These are phyloP conservation scores for Fusarium chaquense DNA, from an alignment of 2,329 filamentous ascomycete genomes.

Conservation along the genomic window DNA sequence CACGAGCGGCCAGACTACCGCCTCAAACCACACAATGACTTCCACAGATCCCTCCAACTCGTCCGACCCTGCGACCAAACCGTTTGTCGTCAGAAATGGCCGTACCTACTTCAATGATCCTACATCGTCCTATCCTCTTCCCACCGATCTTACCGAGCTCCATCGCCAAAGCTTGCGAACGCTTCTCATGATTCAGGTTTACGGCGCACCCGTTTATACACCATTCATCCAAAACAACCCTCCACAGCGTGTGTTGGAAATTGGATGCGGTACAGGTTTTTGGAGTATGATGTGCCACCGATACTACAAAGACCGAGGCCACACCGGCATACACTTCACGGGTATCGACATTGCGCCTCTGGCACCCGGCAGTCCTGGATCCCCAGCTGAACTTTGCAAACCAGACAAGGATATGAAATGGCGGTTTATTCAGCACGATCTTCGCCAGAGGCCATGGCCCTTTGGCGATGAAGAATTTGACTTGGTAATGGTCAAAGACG, in stretches of 20 bases:
- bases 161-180: conserved; percentile 89
- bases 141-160: conserved; percentile 86
- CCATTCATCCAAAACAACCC: conserved; percentile 73
- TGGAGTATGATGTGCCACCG: conserved; percentile 92
- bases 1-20: conserved; percentile 58
- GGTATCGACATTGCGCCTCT: conserved; percentile 85
- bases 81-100: conserved; percentile 80
- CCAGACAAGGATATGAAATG: conserved; percentile 82
- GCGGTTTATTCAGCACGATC: conserved; percentile 89
- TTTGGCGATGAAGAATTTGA: conserved; percentile 86
- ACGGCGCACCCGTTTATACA: conserved; percentile 83
- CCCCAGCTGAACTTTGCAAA: conserved; percentile 57
- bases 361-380: conserved; percentile 59
- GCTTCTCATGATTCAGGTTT: conserved; percentile 82
- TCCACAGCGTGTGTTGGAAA: conserved; percentile 82
- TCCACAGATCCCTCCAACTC: conserved; percentile 62
- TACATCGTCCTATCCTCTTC: conserved; percentile 82
- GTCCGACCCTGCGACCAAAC: conserved; percentile 59
- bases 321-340: conserved; percentile 79
- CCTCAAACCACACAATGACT: conserved; percentile 60
- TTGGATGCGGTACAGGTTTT: conserved; percentile 88
- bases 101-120: conserved; percentile 85
- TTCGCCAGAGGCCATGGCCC: conserved; percentile 80
- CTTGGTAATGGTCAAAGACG: conserved; percentile 88
- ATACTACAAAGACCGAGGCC: conserved; percentile 77